Evolutionary conservation across 352 stramenopile genomes (phyloP), one percentile per base, ranked within the genome.

Genomic region (Phytophthora hybrid): DNA sequence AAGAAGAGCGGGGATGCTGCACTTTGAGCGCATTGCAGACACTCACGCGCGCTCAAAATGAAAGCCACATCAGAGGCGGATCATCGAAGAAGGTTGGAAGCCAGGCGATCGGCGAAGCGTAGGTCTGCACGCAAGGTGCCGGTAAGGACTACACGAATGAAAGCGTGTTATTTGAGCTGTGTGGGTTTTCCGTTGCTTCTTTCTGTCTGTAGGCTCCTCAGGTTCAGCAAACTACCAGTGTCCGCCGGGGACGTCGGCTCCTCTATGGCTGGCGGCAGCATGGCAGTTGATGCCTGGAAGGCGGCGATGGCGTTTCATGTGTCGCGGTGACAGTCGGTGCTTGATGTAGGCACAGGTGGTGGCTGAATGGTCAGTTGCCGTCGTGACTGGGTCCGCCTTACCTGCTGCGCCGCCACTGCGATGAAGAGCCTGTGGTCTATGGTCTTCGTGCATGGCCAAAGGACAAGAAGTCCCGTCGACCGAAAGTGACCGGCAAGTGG

Each of bases 361-460:
- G n/a, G n/a, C n/a, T n/a, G n/a, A n/a, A n/a, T n/a, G n/a, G n/a
- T n/a, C n/a, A n/a, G n/a, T n/a, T n/a, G n/a, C n/a, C n/a, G n/a
- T n/a, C n/a, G n/a, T n/a, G n/a, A n/a, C n/a, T n/a, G n/a, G n/a
- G n/a, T n/a, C n/a, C n/a, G n/a, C n/a, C n/a, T n/a, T n/a, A n/a
- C n/a, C n/a, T n/a, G n/a, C n/a, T n/a, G 34, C 34, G 34, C 34
- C 4, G 34, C 34, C 34, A 41, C 86, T 5, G 78, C 79, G 63
- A 92, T 88, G 66, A 89, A 83, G 32, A 89, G 58, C 4, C 85
- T 83, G 58, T 87, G 70, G 69, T 92, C 85, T 66, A n/a, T n/a
- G n/a, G n/a, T n/a, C n/a, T n/a, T 87, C 82, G 55, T 92, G 85
- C 58, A 88, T 74, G 16, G 59, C 60, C 26, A 92, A 77, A 32